Evolutionary conservation across 1,139 yeast genomes (phyloP), one percentile per base, ranked within the genome.

Genomic region (Yamadazyma conglobata): DNA sequence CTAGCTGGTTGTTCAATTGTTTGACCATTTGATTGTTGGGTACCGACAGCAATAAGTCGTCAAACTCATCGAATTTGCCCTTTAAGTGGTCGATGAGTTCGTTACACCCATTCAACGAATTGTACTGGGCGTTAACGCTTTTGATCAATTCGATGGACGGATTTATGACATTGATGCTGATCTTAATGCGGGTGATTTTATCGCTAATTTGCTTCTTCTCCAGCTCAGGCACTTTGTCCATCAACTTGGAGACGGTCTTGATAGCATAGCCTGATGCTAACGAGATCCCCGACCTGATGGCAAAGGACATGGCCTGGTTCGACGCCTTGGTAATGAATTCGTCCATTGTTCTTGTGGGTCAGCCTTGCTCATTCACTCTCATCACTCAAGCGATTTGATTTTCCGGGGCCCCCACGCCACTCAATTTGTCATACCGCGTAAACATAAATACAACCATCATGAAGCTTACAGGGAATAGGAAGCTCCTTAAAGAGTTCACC

Each of bases 251-350:
- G 11, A 83, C 73, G 0, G 85, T 77, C 40, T 75, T 78, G 31
- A 84, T 70, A 12, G 91, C 91, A 56, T 77, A 84, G 0, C 84
- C 79, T 0, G 89, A 77, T 0, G 93, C 94, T 19, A 83, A 48
- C 1, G 88, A 77, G 15, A 84, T 76, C 0, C 93, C 88, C 1
- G 91, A 82, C 35, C 84, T 62, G 24, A 84, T 78, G 8, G 93
- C 94, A 58, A 84, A 81, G 3, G 88, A 74, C 7, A 84, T 86
- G 1, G 87, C 87, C 43, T 84, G 91, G 34, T 76, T 77, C 19
- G 89, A 82, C 4, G 93, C 93, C 57, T 77, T 71, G 15, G 63
- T 52, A 16, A 68, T 46, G 18, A 69, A 52, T 33, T 67, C 70
- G 41, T 69, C 75, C 74, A 68, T 68, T n/a, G 10, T 25, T n/a